These are phyloP conservation scores for Fusarium nelsonii DNA, from an alignment of 2,329 filamentous ascomycete genomes.

Conservation along the genomic window DNA sequence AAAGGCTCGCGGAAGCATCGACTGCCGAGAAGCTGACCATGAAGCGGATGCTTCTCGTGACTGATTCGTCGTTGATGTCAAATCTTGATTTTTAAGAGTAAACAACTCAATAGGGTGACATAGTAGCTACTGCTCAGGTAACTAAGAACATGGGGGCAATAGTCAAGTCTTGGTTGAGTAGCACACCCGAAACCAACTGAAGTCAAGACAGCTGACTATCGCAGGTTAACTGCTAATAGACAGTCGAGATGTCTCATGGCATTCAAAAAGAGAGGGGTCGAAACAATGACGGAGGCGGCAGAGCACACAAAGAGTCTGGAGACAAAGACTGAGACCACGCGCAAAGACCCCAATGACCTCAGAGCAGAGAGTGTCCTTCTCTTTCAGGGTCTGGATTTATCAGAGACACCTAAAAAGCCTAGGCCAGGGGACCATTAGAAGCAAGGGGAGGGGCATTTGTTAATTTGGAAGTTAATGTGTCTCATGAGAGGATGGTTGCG, in stretches of 20 bases:
- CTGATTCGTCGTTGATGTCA: not conserved
- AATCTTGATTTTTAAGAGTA: constrained; percentile 11
- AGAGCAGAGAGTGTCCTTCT: constrained; percentile 1
- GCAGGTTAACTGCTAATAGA: not conserved
- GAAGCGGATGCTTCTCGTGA: not conserved
- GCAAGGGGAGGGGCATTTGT: constrained; percentile 23
- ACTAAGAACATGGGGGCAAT: constrained; percentile 23
- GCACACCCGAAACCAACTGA: constrained; percentile 25
- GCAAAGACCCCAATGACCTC: constrained; percentile 11
- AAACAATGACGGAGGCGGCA: constrained; percentile 21
- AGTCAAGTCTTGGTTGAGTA: constrained; percentile 12
- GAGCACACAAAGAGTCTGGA: not conserved
- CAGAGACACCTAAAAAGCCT: constrained; percentile 3
- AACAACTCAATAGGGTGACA: not conserved
- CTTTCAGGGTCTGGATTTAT: constrained; percentile 14
- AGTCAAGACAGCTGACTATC: constrained; percentile 22
- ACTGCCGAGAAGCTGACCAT: not conserved
- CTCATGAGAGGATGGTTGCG: constrained; percentile 10
- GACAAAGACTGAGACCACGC: constrained; percentile 4
- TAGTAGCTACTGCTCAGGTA: constrained; percentile 5
- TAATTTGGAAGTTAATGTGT: constrained; percentile 23
- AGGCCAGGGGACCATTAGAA: constrained; percentile 2
- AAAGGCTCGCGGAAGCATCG: constrained; percentile 1
- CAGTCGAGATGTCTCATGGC: not conserved
- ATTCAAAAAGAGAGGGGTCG: not conserved